Conservation (phyloP, 805 yeast species). For the Candida silvatica region DNA sequence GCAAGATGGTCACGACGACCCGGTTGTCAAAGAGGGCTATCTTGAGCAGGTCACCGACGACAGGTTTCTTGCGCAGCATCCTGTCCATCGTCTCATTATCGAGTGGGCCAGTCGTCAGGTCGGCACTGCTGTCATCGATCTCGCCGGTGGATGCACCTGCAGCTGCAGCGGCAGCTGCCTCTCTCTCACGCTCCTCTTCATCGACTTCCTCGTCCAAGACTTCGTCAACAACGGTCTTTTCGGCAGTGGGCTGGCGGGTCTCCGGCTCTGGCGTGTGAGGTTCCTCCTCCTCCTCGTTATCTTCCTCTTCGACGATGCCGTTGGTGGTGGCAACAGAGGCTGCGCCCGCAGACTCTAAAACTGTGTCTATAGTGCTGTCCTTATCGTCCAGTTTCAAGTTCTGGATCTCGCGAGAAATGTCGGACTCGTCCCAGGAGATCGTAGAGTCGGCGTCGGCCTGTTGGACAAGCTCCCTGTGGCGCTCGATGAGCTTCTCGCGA, state of each 20-base stretch:
- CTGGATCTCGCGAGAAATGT: constrained; percentile 25
- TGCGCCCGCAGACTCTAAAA: too few relatives aligned
- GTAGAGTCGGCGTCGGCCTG: constrained; percentile 20
- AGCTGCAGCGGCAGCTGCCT: constrained; percentile 13
- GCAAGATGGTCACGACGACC: constrained; percentile 57
- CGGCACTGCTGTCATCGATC: constrained; percentile 9
- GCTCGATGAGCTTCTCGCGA: constrained; percentile 37
- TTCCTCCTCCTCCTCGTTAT: neutral
- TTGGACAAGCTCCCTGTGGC: constrained; percentile 18
- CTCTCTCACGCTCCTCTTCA: constrained; percentile 20
- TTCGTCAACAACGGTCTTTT: constrained; percentile 31
- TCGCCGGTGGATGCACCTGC: constrained; percentile 1
- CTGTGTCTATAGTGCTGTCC: too few relatives aligned
- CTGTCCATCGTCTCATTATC: constrained; percentile 9
- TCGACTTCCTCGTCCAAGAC: constrained; percentile 34
- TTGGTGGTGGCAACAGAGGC: too few relatives aligned
- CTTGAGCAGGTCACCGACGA: constrained; percentile 83
- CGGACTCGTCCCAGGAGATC: constrained; percentile 22
- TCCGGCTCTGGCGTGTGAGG: constrained; percentile 1
- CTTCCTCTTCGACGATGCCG: too few relatives aligned
- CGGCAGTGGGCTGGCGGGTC: too few relatives aligned
- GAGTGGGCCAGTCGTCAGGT: neutral
- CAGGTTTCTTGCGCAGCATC: constrained; percentile 46
- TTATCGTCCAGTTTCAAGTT: constrained; percentile 18
- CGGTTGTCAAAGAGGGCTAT: constrained; percentile 71